Evolutionary conservation across 129 eudicot genomes (phyloP).

Genomic region (Lactuca sativa): DNA sequence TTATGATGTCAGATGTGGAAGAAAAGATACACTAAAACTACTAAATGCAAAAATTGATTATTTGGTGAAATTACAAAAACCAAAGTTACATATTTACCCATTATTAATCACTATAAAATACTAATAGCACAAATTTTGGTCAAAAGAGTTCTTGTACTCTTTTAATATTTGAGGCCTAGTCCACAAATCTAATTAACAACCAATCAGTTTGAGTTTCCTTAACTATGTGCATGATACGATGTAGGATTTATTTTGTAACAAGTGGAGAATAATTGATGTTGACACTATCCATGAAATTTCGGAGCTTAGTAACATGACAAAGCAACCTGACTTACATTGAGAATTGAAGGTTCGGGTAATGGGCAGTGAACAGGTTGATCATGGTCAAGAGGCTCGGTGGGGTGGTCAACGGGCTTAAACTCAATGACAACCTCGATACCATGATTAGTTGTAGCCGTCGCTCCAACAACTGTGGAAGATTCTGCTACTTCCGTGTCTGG

Average conservation of each 20-base stretch:
- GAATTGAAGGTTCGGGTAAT: slow-evolving; percentile 90
- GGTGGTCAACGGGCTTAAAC: slow-evolving; percentile 92
- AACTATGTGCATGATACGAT: not conserved
- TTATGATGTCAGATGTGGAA: too few species aligned
- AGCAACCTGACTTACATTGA: slow-evolving; percentile 58
- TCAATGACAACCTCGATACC: slow-evolving; percentile 86
- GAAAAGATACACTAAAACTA: too few species aligned
- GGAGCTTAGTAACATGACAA: not conserved
- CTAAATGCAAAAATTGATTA: not conserved
- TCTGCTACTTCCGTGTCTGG: slow-evolving; percentile 46
- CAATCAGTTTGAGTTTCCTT: not conserved
- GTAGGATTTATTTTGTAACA: not conserved
- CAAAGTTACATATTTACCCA: too few species aligned
- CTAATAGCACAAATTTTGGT: too few species aligned
- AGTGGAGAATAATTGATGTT: not conserved
- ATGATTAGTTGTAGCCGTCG: slow-evolving; percentile 45
- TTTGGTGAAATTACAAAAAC: too few species aligned
- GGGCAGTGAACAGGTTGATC: slow-evolving; percentile 92
- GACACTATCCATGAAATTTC: not conserved
- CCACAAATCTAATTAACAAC: not conserved
- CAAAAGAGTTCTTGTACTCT: too few species aligned
- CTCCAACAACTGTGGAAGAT: slow-evolving; percentile 30
- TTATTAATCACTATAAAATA: too few species aligned
- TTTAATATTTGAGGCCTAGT: not conserved
- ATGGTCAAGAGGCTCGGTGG: slow-evolving; percentile 78